A percentile compares a stretch with the other conserved stretches of the same genome.
Evolutionary conservation across 257 asterid genomes (phyloP).

Genomic region (Handroanthus guayacan): DNA sequence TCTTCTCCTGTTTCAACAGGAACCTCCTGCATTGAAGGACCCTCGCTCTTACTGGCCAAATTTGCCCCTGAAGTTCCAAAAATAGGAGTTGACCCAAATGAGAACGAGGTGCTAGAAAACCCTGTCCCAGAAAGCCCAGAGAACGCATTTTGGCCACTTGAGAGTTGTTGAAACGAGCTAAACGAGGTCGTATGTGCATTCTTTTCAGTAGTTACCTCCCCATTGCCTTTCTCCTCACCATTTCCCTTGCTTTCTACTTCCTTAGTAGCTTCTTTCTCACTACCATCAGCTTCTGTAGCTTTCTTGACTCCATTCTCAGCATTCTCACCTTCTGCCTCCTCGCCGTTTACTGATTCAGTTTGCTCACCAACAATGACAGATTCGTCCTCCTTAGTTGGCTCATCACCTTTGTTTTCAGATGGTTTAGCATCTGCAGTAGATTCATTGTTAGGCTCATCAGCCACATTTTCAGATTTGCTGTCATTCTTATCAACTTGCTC

Average conservation of each 20-base stretch:
- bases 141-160: constrained; percentile 87
- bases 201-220: constrained; percentile 46
- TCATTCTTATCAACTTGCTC: constrained; percentile 37
- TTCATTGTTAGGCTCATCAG: constrained; percentile 42
- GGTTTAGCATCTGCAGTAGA: constrained; percentile 33
- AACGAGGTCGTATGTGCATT: constrained; percentile 59
- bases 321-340: constrained; percentile 44
- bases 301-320: constrained; percentile 39
- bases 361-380: constrained; percentile 13
- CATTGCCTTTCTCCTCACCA: constrained; percentile 43
- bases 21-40: constrained; percentile 65
- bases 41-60: constrained; percentile 42
- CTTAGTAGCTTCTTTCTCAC: constrained; percentile 38
- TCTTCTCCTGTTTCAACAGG: constrained; percentile 80
- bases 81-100: constrained; percentile 72
- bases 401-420: not conserved
- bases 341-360: constrained; percentile 23
- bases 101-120: constrained; percentile 71
- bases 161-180: constrained; percentile 78
- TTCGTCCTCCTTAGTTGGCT: constrained; percentile 37
- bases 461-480: constrained; percentile 43
- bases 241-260: constrained; percentile 45
- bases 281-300: constrained; percentile 40
- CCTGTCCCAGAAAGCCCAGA: constrained; percentile 90
- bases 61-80: constrained; percentile 52